Conservation (phyloP, 2,329 filamentous ascomycete genomes). For the Fusarium gaditjirri region DNA sequence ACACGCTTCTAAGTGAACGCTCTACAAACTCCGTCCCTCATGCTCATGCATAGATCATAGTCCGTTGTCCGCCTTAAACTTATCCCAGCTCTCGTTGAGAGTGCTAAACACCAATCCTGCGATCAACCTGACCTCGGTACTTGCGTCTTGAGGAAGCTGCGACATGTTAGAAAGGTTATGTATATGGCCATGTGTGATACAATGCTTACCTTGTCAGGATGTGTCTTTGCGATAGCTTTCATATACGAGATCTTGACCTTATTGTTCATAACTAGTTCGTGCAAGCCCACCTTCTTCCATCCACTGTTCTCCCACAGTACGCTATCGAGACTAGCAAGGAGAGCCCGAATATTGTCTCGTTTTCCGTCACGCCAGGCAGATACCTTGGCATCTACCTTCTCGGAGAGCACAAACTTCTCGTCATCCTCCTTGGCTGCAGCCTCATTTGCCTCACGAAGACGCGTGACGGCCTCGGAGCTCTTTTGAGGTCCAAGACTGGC, state of each 20-base stretch:
- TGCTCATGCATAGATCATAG: slow-evolving; percentile 55
- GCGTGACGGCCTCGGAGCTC: slow-evolving; percentile 80
- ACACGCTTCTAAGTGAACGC: slow-evolving; percentile 39
- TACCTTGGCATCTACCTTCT: slow-evolving; percentile 84
- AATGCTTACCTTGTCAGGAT: slow-evolving; percentile 91
- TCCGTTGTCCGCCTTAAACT: slow-evolving; percentile 76
- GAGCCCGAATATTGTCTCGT: slow-evolving; percentile 87
- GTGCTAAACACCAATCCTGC: slow-evolving; percentile 74
- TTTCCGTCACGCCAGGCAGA: slow-evolving; percentile 89
- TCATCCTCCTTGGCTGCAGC: slow-evolving; percentile 89
- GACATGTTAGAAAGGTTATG: slow-evolving; percentile 14
- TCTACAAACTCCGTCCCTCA: slow-evolving; percentile 42
- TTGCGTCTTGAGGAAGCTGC: slow-evolving; percentile 72
- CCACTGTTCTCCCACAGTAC: slow-evolving; percentile 93
- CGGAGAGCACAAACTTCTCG: slow-evolving; percentile 89
- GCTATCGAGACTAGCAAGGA: slow-evolving; percentile 85
- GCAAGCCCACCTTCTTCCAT: slow-evolving; percentile 97
- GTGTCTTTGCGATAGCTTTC: slow-evolving; percentile 98
- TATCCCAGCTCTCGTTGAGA: slow-evolving; percentile 78
- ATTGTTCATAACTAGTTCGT: slow-evolving; percentile 89
- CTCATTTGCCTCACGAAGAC: slow-evolving; percentile 83
- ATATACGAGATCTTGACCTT: slow-evolving; percentile 99
- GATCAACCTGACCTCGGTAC: slow-evolving; percentile 73
- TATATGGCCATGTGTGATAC: neutral
- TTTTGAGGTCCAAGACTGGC: slow-evolving; percentile 56